A percentile compares a stretch with the other conserved stretches of the same genome.
Evolutionary conservation across 202 grass and related monocot genomes (phyloP).

Genomic region (Carex arenaria): DNA sequence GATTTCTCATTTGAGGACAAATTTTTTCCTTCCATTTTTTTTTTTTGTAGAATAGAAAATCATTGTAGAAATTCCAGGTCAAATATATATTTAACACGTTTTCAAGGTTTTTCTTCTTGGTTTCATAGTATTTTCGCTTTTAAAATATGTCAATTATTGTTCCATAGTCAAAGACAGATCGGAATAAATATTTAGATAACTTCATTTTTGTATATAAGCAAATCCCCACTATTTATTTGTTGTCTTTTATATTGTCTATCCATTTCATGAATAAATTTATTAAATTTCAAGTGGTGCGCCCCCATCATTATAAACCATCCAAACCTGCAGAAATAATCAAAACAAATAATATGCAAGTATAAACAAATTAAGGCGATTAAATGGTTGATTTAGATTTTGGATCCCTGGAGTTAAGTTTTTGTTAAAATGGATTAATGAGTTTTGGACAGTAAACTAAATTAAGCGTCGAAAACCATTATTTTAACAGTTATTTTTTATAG

Average conservation of each 20-base stretch:
- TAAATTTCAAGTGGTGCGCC: not conserved
- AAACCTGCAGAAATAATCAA: not conserved
- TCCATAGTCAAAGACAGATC: not conserved
- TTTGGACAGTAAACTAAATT: too few species aligned
- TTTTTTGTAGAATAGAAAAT: not conserved
- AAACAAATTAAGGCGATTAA: too few species aligned
- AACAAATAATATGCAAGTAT: too few species aligned
- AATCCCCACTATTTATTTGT: not conserved
- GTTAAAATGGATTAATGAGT: too few species aligned
- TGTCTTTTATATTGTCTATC: too few species aligned
- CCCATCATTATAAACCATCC: not conserved
- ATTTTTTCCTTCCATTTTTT: not conserved
- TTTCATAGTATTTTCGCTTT: not conserved
- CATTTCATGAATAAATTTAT: not conserved
- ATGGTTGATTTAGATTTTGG: too few species aligned
- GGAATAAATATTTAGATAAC: not conserved
- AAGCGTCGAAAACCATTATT: too few species aligned
- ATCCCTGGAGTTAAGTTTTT: too few species aligned
- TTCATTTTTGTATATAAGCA: not conserved
- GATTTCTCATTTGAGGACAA: not conserved
- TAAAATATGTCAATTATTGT: conserved; percentile 10
- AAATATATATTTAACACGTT: conserved; percentile 13
- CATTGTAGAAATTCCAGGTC: not conserved
- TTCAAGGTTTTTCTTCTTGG: not conserved
- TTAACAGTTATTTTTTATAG: too few species aligned